phyloP scores from a whole-genome alignment of 1,284 basidiomycete species.

The Ustilago xerochloae region DNA sequence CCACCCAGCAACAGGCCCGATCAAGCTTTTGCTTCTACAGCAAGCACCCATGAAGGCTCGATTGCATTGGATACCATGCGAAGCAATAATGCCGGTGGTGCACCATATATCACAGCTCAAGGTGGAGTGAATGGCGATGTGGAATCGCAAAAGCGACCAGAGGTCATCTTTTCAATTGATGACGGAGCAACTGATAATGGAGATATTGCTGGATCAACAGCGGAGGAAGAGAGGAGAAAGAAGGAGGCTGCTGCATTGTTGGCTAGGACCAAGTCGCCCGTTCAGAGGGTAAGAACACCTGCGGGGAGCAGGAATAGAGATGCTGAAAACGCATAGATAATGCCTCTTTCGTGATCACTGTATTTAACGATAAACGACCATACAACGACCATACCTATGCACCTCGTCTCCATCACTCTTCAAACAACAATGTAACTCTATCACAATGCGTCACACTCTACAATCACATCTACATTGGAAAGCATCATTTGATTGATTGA shows the following conservation, averaged over 20 bases:
- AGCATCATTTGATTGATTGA: too few species aligned
- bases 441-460: too few species aligned
- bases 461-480: too few species aligned
- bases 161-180: constrained; percentile 44
- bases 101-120: constrained; percentile 40
- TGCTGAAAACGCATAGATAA: too few species aligned
- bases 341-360: too few species aligned
- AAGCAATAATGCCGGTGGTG: constrained; percentile 31
- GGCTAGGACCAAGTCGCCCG: constrained; percentile 28
- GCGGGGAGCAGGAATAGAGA: constrained; percentile 6
- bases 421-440: too few species aligned
- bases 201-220: constrained; percentile 23
- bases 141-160: constrained; percentile 40
- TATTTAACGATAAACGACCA: too few species aligned
- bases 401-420: too few species aligned
- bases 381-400: too few species aligned
- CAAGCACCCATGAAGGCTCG: not conserved
- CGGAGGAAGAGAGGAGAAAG: constrained; percentile 29
- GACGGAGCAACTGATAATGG: constrained; percentile 14
- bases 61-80: constrained; percentile 28
- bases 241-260: constrained; percentile 21
- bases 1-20: constrained; percentile 46
- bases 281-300: constrained; percentile 31
- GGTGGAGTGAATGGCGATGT: constrained; percentile 35
- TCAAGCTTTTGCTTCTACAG: constrained; percentile 40